Base-by-base conservation (phyloP, 2,329 filamentous ascomycete species). In the Sporothrix mexicana region DNA sequence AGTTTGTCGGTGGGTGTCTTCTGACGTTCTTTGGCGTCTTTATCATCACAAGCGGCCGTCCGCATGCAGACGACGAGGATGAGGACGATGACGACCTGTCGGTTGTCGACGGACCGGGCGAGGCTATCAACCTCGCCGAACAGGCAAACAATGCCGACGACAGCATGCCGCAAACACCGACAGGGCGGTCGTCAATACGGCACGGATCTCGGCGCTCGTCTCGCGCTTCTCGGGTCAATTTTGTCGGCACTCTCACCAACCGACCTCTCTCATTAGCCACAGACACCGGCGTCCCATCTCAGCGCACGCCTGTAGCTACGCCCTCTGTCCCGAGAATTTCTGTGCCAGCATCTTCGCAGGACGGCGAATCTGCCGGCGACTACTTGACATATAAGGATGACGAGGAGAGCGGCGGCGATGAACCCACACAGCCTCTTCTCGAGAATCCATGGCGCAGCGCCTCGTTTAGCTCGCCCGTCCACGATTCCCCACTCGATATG, bases 11-110 rank as follows among this genome's bases (percentile, higher is more conserved):
- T 25, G 96, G 96, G 51, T 99, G 96, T 81, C 85, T 93, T 4
- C 83, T 99, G 76, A 99, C 96, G 0, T 99, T 99, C 81, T 90
- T 95, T 74, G 96, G 96, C 10, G 96, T 99, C n/a, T 98, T 96
- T 82, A 88, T 98, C 76, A 98, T 99, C 79, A 98, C 96, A 1
- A 97, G 92, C 78, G 94, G 94, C 71, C 88, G 95, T 76, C 84
- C 88, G 69, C 83, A 81, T 15, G 83, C 85, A 12, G 87, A 87
- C 23, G 86, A 88, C 2, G 88, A 90, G 8, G 88, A 91, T 10
- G 88, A 91, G 7, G 86, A 88, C n/a, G 86, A 89, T 3, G 88
- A 91, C 8, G 88, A 90, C 6, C 86, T 88, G n/a, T 75, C 79
- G 8, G 77, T 88, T 17, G 87, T 83, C 3, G 88, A 90, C 57